Evolutionary conservation across 441 rosid genomes (phyloP).

Genomic region (Populus hybrid): DNA sequence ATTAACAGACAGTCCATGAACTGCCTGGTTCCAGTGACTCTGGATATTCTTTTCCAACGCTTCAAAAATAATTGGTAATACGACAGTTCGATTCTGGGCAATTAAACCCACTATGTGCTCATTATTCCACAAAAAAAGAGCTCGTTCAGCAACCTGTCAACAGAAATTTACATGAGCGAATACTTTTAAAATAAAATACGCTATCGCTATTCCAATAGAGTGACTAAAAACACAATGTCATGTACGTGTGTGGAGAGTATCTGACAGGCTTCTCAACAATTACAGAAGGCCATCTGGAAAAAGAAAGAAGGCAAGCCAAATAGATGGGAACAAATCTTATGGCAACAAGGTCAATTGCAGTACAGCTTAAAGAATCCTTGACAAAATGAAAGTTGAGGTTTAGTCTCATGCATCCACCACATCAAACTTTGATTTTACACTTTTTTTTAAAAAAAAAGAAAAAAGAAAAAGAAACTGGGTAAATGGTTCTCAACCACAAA

Average conservation of each 20-base stretch:
- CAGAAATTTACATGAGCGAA: constrained; percentile 13
- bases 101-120: constrained; percentile 80
- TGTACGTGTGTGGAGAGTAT: not conserved
- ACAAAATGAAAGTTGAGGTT: not conserved
- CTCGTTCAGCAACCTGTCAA: constrained; percentile 89
- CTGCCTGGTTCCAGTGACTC: constrained; percentile 90
- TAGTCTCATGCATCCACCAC: not conserved
- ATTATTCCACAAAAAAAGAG: constrained; percentile 92
- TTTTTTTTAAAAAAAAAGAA: not conserved
- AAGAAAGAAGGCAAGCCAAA: not conserved
- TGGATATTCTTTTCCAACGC: constrained; percentile 77
- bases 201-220: not conserved
- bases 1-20: constrained; percentile 74
- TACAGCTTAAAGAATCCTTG: not conserved
- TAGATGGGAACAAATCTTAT: not conserved
- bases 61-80: constrained; percentile 68
- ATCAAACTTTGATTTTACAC: not conserved
- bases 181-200: not conserved
- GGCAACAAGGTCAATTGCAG: not conserved
- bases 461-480: not conserved
- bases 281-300: not conserved
- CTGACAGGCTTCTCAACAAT: not conserved
- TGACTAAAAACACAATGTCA: not conserved
- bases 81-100: constrained; percentile 63
- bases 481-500: not conserved